Evolutionary conservation across 2,329 filamentous ascomycete genomes (phyloP).

Genomic region (Septoria linicola): DNA sequence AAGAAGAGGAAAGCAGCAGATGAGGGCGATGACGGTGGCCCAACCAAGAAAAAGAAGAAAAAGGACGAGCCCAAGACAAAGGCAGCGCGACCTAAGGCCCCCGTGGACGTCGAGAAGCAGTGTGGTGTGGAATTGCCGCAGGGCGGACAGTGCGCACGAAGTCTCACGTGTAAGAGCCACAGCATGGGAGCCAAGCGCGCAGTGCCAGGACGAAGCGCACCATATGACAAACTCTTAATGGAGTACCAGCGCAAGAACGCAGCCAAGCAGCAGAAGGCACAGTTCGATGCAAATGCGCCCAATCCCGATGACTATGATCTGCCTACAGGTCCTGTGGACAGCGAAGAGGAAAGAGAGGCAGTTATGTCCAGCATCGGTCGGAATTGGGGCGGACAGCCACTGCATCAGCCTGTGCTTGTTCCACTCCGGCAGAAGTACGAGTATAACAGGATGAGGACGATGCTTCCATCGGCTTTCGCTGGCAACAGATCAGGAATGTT

Average conservation of each 20-base stretch:
- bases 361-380: slow-evolving; percentile 77
- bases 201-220: slow-evolving; percentile 78
- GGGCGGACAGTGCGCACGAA: slow-evolving; percentile 80
- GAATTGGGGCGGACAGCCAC: slow-evolving; percentile 70
- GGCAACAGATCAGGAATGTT: slow-evolving; percentile 15
- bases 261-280: slow-evolving; percentile 94
- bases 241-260: slow-evolving; percentile 88
- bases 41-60: slow-evolving; percentile 81
- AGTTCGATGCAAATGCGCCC: slow-evolving; percentile 86
- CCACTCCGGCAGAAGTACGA: slow-evolving; percentile 57
- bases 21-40: slow-evolving; percentile 67
- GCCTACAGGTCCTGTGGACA: slow-evolving; percentile 74
- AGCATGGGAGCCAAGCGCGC: slow-evolving; percentile 90
- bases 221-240: slow-evolving; percentile 80
- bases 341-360: slow-evolving; percentile 86
- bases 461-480: slow-evolving; percentile 59
- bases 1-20: slow-evolving; percentile 49
- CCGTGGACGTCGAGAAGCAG: slow-evolving; percentile 88
- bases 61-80: slow-evolving; percentile 55
- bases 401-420: slow-evolving; percentile 63
- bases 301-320: slow-evolving; percentile 77
- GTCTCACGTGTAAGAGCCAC: slow-evolving; percentile 86
- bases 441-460: slow-evolving; percentile 62
- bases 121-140: slow-evolving; percentile 84
- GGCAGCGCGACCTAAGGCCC: slow-evolving; percentile 77